phyloP scores from a whole-genome alignment of 2,329 filamentous ascomycete species.

The Leptographium galeiforme region DNA sequence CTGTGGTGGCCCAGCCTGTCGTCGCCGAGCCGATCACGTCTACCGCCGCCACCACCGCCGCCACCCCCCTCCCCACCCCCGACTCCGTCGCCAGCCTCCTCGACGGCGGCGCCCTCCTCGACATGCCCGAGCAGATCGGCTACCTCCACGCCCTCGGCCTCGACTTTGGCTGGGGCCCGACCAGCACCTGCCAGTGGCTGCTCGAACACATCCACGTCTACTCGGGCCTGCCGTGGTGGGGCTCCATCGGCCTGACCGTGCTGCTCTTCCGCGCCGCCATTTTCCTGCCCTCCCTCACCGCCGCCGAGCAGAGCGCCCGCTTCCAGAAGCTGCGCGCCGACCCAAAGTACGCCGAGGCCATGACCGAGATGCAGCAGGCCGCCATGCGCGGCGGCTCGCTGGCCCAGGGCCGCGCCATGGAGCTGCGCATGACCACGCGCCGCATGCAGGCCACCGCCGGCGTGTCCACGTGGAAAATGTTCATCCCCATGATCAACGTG shows the following conservation, averaged over 20 bases:
- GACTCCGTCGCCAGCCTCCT: conserved; percentile 14
- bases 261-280: conserved; percentile 50
- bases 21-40: neutral
- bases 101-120: conserved; percentile 30
- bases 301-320: conserved; percentile 48
- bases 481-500: conserved; percentile 42
- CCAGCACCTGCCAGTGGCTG: conserved; percentile 56
- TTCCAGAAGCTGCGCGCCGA: conserved; percentile 32
- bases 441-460: conserved; percentile 40
- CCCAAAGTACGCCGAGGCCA: conserved; percentile 34
- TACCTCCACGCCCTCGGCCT: conserved; percentile 73
- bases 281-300: conserved; percentile 50
- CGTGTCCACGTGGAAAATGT: conserved; percentile 33
- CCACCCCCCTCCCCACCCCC: conserved; percentile 12
- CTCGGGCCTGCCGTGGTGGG: conserved; percentile 69
- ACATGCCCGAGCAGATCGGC: conserved; percentile 63
- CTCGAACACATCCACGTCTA: conserved; percentile 76
- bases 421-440: conserved; percentile 30
- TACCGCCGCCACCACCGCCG: neutral
- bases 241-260: conserved; percentile 53
- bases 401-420: conserved; percentile 33
- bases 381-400: conserved; percentile 17
- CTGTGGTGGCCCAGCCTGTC: too few species aligned
- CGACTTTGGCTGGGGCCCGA: conserved; percentile 76
- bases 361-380: conserved; percentile 27